Evolutionary conservation across 805 yeast genomes (phyloP).

Genomic region (Saitoella complicata): DNA sequence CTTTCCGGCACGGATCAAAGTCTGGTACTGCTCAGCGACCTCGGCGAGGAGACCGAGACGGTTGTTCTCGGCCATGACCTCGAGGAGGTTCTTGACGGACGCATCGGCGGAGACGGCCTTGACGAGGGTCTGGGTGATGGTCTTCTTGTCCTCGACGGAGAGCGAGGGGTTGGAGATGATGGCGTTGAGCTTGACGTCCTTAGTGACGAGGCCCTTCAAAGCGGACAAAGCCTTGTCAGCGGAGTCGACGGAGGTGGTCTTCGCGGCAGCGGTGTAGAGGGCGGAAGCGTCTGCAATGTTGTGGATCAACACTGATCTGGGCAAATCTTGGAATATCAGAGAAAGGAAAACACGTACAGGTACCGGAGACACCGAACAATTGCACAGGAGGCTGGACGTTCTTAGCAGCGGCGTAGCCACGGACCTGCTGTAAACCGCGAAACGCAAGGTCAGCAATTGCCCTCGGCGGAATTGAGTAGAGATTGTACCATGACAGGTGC

Average conservation of each 20-base stretch:
- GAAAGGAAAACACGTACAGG: slow-evolving; percentile 25
- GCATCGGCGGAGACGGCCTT: slow-evolving; percentile 39
- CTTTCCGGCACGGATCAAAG: slow-evolving; percentile 72
- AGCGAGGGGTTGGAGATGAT: slow-evolving; percentile 73
- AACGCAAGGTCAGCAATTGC: too few species aligned
- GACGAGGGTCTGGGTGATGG: slow-evolving; percentile 46
- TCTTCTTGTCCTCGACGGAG: slow-evolving; percentile 53
- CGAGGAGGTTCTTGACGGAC: slow-evolving; percentile 62
- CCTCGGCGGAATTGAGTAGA: too few species aligned
- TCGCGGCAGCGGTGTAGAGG: slow-evolving; percentile 77
- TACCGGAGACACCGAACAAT: slow-evolving; percentile 88
- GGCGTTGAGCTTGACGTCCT: slow-evolving; percentile 46
- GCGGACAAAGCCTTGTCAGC: slow-evolving; percentile 49
- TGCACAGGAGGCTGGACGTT: slow-evolving; percentile 56
- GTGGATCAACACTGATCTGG: too few species aligned
- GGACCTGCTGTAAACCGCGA: too few species aligned
- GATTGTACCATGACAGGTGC: too few species aligned
- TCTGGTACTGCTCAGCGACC: slow-evolving; percentile 54
- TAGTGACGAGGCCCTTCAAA: slow-evolving; percentile 36
- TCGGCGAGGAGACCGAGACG: slow-evolving; percentile 56
- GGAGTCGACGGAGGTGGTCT: slow-evolving; percentile 58
- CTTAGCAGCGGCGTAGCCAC: too few species aligned
- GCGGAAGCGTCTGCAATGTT: slow-evolving; percentile 53
- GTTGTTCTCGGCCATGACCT: slow-evolving; percentile 85
- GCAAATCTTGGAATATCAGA: too few species aligned